Evolutionary conservation across 192 early-diverging fungal species (phyloP), one percentile per base, ranked within the genome.

Genomic region (Glomus cerebriforme): DNA sequence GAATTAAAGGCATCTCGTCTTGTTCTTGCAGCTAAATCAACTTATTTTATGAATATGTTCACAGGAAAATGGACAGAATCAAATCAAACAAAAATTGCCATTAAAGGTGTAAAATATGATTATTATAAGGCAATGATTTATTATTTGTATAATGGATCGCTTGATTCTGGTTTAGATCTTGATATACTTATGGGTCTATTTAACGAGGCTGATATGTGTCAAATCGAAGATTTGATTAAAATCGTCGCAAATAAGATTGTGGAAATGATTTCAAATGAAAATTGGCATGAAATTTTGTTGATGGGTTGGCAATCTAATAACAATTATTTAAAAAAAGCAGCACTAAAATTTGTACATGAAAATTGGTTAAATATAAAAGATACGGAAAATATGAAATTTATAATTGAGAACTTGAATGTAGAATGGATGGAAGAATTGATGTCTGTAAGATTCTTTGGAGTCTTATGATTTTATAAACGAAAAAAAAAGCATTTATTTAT

Each of bases 11-110:
- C 65, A 7, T 67, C 65, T 67, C 29, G 65, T 22, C 34, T 67
- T 32, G 65, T 37, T 5, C 34, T 67, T n/a, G 19, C 65, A 35
- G 19, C 32, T 22, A 27, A 17, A 13, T 67, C 65, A 8, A 29
- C 32, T 35, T 67, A 34, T 67, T 67, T 34, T 22, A 37, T 32
- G 19, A 34, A 19, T 35, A 67, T 67, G 65, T 67, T 67, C 65
- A 37, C 29, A 32, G 65, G 65, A 17, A 15, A 17, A 34, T 67
- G 65, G 65, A 7, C 19, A 13, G 65, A 67, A 67, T 34, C 65
- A 34, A 34, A 29, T 15, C 7, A 27, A 19, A 22, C 65, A 34
- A 67, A 8, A 9, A 67, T 67, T 37, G 29, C 12, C 32, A 22
- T 67, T 32, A 34, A 67, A 37, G 34, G 32, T 37, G 32, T 22